Conservation (phyloP, 768 basidiomycete genomes). For the Rhizopogon roseolus region DNA sequence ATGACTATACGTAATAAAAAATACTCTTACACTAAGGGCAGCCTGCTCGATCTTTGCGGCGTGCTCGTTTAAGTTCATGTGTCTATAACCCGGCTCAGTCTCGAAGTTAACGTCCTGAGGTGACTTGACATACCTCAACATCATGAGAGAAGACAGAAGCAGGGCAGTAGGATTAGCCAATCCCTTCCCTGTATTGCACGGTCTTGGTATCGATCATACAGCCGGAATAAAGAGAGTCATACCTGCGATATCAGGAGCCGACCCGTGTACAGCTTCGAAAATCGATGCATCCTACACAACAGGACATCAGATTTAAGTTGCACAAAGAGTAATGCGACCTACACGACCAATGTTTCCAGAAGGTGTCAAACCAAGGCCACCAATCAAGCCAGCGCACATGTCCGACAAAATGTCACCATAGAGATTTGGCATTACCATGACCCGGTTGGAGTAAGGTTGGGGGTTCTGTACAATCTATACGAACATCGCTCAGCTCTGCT, state of each 20-base stretch:
- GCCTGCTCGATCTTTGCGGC: slow-evolving; percentile 92
- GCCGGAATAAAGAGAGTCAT: slow-evolving; percentile 20
- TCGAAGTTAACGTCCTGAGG: slow-evolving; percentile 3
- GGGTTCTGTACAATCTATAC: slow-evolving; percentile 87
- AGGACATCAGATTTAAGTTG: slow-evolving; percentile 14
- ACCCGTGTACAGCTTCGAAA: slow-evolving; percentile 99
- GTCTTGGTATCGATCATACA: slow-evolving; percentile 1
- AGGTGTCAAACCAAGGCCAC: slow-evolving; percentile 94
- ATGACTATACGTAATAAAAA: background rate
- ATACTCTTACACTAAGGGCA: slow-evolving; percentile 63
- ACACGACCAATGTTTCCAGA: slow-evolving; percentile 97
- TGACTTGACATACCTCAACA: slow-evolving; percentile 69
- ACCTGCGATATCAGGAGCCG: slow-evolving; percentile 98
- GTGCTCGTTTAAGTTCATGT: slow-evolving; percentile 85
- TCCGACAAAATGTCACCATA: slow-evolving; percentile 96
- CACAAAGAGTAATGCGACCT: slow-evolving; percentile 23
- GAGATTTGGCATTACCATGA: slow-evolving; percentile 99
- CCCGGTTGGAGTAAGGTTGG: slow-evolving; percentile 86
- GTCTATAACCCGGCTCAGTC: slow-evolving; percentile 44
- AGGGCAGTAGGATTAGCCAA: slow-evolving; percentile 99
- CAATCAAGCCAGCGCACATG: slow-evolving; percentile 98
- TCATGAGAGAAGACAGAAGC: slow-evolving; percentile 93
- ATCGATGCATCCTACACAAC: slow-evolving; percentile 85
- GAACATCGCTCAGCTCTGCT: background rate
- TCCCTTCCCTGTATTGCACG: slow-evolving; percentile 59